Conservation (phyloP, 768 basidiomycete species). For the Austroboletus eburneus region DNA sequence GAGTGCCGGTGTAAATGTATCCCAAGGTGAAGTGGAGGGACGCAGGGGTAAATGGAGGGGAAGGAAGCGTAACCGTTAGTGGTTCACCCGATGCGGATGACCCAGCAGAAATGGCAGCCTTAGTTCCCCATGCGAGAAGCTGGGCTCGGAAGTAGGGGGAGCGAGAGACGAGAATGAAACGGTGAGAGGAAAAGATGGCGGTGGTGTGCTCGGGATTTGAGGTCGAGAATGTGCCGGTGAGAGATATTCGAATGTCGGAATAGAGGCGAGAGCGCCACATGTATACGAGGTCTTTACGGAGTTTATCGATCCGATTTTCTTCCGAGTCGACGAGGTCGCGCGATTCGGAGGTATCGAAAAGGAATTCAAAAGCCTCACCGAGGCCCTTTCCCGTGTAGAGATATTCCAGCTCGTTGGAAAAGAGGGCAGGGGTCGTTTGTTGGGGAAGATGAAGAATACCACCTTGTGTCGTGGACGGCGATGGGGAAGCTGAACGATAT, state of each 20-base stretch:
- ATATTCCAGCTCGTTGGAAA: constrained; percentile 89
- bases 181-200: constrained; percentile 86
- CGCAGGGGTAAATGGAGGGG: constrained; percentile 92
- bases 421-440: constrained; percentile 71
- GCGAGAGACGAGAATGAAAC: constrained; percentile 88
- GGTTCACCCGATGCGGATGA: constrained; percentile 37
- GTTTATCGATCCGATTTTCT: constrained; percentile 70
- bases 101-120: constrained; percentile 28
- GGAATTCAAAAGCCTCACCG: constrained; percentile 82
- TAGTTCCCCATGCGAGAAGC: constrained; percentile 63
- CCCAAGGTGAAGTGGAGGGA: constrained; percentile 92
- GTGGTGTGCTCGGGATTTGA: constrained; percentile 64
- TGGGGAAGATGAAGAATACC: constrained; percentile 61
- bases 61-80: constrained; percentile 68
- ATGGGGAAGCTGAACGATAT: constrained; percentile 41
- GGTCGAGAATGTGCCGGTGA: constrained; percentile 66
- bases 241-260: constrained; percentile 82
- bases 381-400: constrained; percentile 91
- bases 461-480: constrained; percentile 39
- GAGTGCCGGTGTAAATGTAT: constrained; percentile 92
- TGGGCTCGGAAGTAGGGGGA: constrained; percentile 83
- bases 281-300: constrained; percentile 89
- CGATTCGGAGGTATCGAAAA: constrained; percentile 60
- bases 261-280: constrained; percentile 97
- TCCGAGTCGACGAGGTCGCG: constrained; percentile 44